Evolutionary conservation across 768 basidiomycete species (phyloP), one percentile per base, ranked within the genome.

Genomic region (Podaxis sp.): DNA sequence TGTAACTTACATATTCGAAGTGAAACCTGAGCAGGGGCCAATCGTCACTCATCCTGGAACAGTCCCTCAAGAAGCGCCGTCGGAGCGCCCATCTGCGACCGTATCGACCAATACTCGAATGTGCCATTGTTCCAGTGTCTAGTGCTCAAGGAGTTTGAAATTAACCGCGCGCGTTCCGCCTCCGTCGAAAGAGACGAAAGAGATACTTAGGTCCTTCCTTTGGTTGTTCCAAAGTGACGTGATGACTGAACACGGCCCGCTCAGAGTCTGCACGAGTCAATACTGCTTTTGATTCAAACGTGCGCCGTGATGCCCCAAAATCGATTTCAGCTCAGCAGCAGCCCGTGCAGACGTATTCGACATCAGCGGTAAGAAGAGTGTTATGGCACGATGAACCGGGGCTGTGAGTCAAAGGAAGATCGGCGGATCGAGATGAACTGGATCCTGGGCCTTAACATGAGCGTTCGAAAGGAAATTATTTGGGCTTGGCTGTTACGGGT

Each of bases 31-130:
- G 9, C 88, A 88, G 6, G 84, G 80, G 66, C 82, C 83, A 42
- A 90, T 73, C 4, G 83, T 83, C 30, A 93, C 84, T 86, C 81
- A 56, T 96, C 86, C 72, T 95, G 93, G 49, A 97, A 70, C 2
- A 95, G 79, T 39, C 85, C 79, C 28, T 87, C 85, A 44, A 90
- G 84, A 12, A 82, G 68, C 22, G 96, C 81, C 1, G 91, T 85
- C 44, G 94, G 73, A 2, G 87, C 84, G 64, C 91, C 88, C 13
- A 85, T 70, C 93, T 95, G 44, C 44, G 30, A 46, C 17, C 44
- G 44, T 46, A 19, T 46, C 44, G 8, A 33, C 33, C 33, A n/a
- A 19, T n/a, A 8, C 17, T 46, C n/a, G 44, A 46, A 46, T 46
- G 15, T n/a, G 13, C 7, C 7, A 17, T 7, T 19, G n/a, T 46